Evolutionary conservation across 257 asterid genomes (phyloP), one percentile per base, ranked within the genome.

Genomic region (Paulownia fortunei): DNA sequence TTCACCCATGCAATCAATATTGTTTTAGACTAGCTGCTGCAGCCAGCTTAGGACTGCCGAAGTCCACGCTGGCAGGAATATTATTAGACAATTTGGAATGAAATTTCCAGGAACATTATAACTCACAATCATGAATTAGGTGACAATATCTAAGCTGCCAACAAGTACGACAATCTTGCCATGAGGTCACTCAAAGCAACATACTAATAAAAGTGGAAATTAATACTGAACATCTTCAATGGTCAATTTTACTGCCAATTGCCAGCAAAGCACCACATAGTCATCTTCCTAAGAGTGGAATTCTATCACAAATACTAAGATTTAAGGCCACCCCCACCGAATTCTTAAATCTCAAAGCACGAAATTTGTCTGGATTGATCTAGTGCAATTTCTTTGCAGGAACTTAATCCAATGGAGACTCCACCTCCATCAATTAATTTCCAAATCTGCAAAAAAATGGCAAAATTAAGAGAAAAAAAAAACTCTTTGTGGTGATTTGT

Each of bases 201-300:
- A 34, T 8, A 26, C 42, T 26, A 56, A 13, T 24, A 47, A 73
- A 39, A 56, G 32, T 1, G 13, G 13, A 16, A 60, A 72, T 16
- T 30, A 9, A 42, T 5, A 18, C 47, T 41, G 44, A 16, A 12
- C 51, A n/a, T 44, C 58, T 23, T 61, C n/a, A 15, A 26, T 26
- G 56, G 54, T 26, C 54, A 62, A 63, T 19, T 13, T 44, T 62
- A 30, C 34, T 24, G 21, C 52, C 24, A 15, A 34, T 37, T 11
- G 58, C 56, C 37, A 26, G 1, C 21, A 23, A 46, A 70, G 21
- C 18, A 67, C 51, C 58, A n/a, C 30, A n/a, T 10, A 32, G 37
- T 60, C 72, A 32, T 73, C 70, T 73, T 13, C 46, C 15, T 60
- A 41, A 73, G 42, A 56, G 39, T 36, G 54, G 30, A 24, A 58